Base-by-base conservation (phyloP, 805 yeast genomes). In the Candida railenensis region DNA sequence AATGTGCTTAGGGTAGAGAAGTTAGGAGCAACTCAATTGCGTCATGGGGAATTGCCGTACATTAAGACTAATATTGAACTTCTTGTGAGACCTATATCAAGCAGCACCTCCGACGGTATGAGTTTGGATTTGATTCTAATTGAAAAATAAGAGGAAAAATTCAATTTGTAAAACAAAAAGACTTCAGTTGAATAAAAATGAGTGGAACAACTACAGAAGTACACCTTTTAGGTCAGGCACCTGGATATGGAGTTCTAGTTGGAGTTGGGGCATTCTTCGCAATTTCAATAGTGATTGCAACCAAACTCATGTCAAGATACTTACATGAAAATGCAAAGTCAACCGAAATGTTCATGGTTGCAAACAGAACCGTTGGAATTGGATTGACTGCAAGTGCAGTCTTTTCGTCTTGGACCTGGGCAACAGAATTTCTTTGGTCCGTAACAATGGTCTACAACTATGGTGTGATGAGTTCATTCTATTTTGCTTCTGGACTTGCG, bases 231-330 rank as follows among this genome's bases (percentile, higher is more conserved):
- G 48, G 49, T n/a, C 57, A 65, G 51, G 62, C 56, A 2, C 54
- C 61, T 37, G 70, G 68, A 1, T 63, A 62, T 56, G 68, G 67
- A 2, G 52, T 64, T 25, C 52, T 64, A 18, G 57, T 64, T 19
- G 69, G 68, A 3, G 61, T 59, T 3, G 67, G 69, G 18, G 66
- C 60, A 5, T 40, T 59, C 4, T 65, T 64, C 48, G 68, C 69
- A 2, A 46, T 61, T 3, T 62, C 65, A 22, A 60, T 63, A 53
- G 50, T 62, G 14, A 44, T 58, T 33, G 57, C 65, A 8, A 59
- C 66, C 14, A 57, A 57, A 39, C 48, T 60, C 19, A 42, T 62
- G 48, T 40, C 48, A n/a, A 56, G 48, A 42, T 61, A 61, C 36
- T 50, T 61, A 15, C 53, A 59, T 45, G 66, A 61, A 49, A 48